Evolutionary conservation across 192 early-diverging fungal genomes (phyloP), one percentile per base, ranked within the genome.

Genomic region (Rhizoclosmatium sp.): DNA sequence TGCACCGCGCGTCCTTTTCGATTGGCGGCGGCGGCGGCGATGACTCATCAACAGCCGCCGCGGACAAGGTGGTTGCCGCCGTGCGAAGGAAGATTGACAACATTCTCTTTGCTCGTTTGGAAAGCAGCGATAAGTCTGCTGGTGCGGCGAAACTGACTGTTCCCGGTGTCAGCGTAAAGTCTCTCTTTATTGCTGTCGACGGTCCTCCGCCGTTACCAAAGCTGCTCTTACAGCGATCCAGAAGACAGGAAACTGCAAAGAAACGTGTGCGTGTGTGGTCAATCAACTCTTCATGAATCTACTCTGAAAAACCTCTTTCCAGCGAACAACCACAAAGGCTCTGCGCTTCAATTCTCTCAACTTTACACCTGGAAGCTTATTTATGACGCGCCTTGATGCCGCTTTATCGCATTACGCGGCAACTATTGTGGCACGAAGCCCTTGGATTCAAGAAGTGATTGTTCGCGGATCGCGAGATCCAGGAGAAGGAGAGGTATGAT

Each of bases 121-220:
- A 31, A 31, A 31, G 31, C 31, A 31, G 31, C 31, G 31, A 31
- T 31, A 31, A 31, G 31, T 31, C 31, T 31, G 31, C 31, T 31
- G 31, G 31, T 31, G 31, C 31, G 31, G 31, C 31, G 12, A 14
- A 21, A 58, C 12, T 16, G 21, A 58, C 56, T 58, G 14, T 14
- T 58, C 56, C 56, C 23, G 10, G 41, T 21, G 62, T 41, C 10
- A 5, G 41, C 21, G 62, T 65, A 5, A 21, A 7, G 41, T 51
- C 70, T 2, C 39, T 72, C 10, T 72, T 58, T 45, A 14, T 72
- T 5, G 70, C 54, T 14, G 10, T 72, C 70, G 70, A 72, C 54
- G 70, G 70, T n/a, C 70, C 70, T 7, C 49, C 70, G 4, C 70
- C 70, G 49, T 39, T 72, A 39, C 16, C 49, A 39, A 72, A 72